Percentiles rank a stretch among this genome's conserved stretches.
phyloP scores from a whole-genome alignment of 1,139 yeast genomes.

The Nematodospora anomalae region DNA sequence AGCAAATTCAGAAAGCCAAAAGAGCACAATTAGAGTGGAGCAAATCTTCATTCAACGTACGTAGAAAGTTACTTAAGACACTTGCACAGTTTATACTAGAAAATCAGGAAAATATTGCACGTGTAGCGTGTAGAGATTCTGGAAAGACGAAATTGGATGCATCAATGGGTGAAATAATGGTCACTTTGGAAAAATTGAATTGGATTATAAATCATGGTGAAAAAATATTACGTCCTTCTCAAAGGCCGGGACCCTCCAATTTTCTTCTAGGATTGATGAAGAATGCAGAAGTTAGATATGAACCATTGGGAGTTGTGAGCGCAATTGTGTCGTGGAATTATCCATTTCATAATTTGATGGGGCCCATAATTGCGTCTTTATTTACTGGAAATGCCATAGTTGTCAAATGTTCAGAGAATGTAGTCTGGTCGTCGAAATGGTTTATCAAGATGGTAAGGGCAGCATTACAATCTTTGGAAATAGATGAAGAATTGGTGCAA shows the following conservation, averaged over 20 bases:
- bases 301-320: constrained; percentile 86
- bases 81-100: constrained; percentile 69
- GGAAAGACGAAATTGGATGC: constrained; percentile 97
- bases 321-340: constrained; percentile 97
- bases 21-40: constrained; percentile 65
- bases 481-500: constrained; percentile 81
- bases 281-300: constrained; percentile 89
- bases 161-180: constrained; percentile 92
- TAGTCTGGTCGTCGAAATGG: constrained; percentile 89
- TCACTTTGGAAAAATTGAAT: constrained; percentile 84
- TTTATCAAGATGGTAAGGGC: constrained; percentile 67
- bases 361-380: constrained; percentile 84
- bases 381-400: constrained; percentile 91
- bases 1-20: constrained; percentile 53
- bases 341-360: constrained; percentile 89
- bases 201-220: constrained; percentile 91
- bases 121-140: constrained; percentile 93
- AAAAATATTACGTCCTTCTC: constrained; percentile 63
- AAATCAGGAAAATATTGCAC: constrained; percentile 83
- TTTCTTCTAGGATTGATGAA: constrained; percentile 70
- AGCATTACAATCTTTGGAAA: constrained; percentile 70
- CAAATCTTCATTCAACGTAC: constrained; percentile 53
- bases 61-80: constrained; percentile 71
- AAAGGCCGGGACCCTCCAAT: constrained; percentile 85
- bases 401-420: constrained; percentile 92